phyloP scores from a whole-genome alignment of 78 protist species.

The Polysphondylium violaceum region DNA sequence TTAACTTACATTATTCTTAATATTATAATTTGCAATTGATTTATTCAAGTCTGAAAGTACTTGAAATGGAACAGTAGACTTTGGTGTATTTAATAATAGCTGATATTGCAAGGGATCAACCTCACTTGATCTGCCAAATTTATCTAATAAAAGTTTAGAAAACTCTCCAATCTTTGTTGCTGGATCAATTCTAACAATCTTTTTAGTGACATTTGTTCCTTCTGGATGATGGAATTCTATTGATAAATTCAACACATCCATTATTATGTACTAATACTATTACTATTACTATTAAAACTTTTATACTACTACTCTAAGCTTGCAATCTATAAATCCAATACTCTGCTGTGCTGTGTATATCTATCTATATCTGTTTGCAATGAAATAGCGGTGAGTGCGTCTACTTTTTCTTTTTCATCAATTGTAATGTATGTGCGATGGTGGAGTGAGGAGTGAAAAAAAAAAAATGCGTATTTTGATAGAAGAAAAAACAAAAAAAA shows the following conservation, averaged over 20 bases:
- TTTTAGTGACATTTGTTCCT: constrained; percentile 29
- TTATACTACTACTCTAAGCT: not conserved
- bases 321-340: too few species aligned
- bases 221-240: constrained; percentile 61
- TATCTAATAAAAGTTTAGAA: constrained; percentile 37
- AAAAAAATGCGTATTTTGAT: too few species aligned
- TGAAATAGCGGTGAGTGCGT: too few species aligned
- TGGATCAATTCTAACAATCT: constrained; percentile 50
- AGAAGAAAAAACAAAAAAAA: too few species aligned
- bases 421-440: too few species aligned
- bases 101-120: constrained; percentile 31
- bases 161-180: constrained; percentile 56
- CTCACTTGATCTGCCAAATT: constrained; percentile 66
- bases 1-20: constrained; percentile 64
- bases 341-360: too few species aligned
- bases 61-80: not conserved
- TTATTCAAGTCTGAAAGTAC: constrained; percentile 29
- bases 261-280: not conserved
- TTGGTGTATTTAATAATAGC: constrained; percentile 4
- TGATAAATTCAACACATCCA: constrained; percentile 43
- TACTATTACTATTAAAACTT: not conserved
- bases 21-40: constrained; percentile 36
- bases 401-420: too few species aligned
- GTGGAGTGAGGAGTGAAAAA: too few species aligned
- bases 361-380: too few species aligned